Evolutionary conservation across 1,139 yeast species (phyloP), one percentile per base, ranked within the genome.

Genomic region (Magnusiomyces suaveolens): DNA sequence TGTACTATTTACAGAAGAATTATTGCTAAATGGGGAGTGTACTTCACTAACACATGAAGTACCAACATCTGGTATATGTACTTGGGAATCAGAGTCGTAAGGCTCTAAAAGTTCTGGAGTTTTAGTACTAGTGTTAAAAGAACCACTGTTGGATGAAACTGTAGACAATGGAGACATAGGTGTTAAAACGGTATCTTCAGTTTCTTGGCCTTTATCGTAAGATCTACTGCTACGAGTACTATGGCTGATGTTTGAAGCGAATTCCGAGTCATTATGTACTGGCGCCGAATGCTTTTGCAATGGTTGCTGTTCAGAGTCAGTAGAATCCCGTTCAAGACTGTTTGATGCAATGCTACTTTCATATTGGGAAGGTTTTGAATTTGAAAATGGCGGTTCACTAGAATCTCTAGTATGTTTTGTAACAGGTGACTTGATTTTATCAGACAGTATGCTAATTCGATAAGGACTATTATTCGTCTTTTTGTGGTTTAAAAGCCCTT

Each of bases 181-280:
- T 12, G 50, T 32, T n/a, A 44, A 18, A 10, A 38, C 24, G 6
- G 32, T 10, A 24, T 32, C 43, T 3, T 47, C 50, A 47, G 41
- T 12, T 23, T 47, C 50, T 21, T 47, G 50, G 3, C 12, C 25
- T 21, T 25, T n/a, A 4, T 47, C 50, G n/a, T 33, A 47, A 20
- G 26, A 47, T 18, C n/a, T 16, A 25, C 29, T 47, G 41, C 50
- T 47, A n/a, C 24, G 12, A 21, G 36, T 47, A 21, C 48, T 46
- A 18, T 25, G n/a, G 39, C 12, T 23, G 21, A 41, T 41, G 21
- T 16, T 32, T 32, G 36, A 32, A 8, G 14, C 36, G 14, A 8
- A 8, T 32, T 32, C 36, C 14, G 8, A 14, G 8, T 32, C 36
- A 32, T 32, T n/a, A n/a, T n/a, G n/a, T n/a, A n/a, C n/a, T n/a